phyloP scores from a whole-genome alignment of 768 basidiomycete species.

The Auricularia sp. region DNA sequence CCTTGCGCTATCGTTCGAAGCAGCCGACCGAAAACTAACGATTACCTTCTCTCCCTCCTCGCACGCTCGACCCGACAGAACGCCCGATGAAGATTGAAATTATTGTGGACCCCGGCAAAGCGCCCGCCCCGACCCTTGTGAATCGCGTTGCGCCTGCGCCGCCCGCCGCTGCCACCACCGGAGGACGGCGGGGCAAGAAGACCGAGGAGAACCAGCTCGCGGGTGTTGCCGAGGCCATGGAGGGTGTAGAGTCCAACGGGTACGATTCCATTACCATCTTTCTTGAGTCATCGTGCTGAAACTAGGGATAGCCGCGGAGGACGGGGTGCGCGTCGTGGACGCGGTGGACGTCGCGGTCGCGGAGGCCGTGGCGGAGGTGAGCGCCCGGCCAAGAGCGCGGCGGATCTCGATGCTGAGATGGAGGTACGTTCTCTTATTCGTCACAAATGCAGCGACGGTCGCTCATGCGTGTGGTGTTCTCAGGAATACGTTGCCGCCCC shows the following conservation, averaged over 20 bases:
- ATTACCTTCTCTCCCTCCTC: slow-evolving; percentile 4
- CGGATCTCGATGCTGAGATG: slow-evolving; percentile 97
- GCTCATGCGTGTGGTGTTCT: not conserved
- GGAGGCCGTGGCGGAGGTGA: slow-evolving; percentile 39
- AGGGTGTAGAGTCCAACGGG: slow-evolving; percentile 10
- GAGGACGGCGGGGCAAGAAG: slow-evolving; percentile 4
- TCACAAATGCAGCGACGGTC: not conserved
- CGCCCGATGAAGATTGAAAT: slow-evolving; percentile 99
- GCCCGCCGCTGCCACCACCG: slow-evolving; percentile 22
- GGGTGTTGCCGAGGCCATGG: slow-evolving; percentile 14
- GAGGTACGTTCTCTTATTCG: slow-evolving; percentile 44
- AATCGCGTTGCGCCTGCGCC: slow-evolving; percentile 77
- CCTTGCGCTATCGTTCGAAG: not conserved
- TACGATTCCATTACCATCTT: not conserved
- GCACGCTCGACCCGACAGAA: slow-evolving; percentile 37
- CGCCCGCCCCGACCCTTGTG: slow-evolving; percentile 51
- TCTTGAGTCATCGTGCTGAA: too few relatives aligned
- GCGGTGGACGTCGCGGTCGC: slow-evolving; percentile 28
- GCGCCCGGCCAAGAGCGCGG: slow-evolving; percentile 68
- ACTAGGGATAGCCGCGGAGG: slow-evolving; percentile 3
- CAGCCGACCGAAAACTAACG: slow-evolving; percentile 1
- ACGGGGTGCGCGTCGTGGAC: slow-evolving; percentile 34
- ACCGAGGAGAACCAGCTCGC: slow-evolving; percentile 12
- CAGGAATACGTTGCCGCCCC: not conserved
- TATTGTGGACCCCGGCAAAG: slow-evolving; percentile 73